A percentile compares a stretch with the other conserved stretches of the same genome.
Evolutionary conservation across 2,329 filamentous ascomycete species (phyloP).

Genomic region (Phyllosticta capitalensis): DNA sequence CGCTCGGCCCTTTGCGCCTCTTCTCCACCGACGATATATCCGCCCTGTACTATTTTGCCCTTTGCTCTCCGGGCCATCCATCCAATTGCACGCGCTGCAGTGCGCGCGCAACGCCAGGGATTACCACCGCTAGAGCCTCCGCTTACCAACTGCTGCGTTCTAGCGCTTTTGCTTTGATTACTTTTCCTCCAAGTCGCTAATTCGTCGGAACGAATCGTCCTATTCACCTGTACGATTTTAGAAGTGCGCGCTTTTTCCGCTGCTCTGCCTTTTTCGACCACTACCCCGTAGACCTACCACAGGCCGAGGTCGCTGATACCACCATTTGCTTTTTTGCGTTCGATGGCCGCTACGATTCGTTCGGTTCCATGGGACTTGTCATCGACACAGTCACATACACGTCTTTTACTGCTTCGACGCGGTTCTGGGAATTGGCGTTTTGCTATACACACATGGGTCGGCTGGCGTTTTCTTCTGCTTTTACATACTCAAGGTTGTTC

Average conservation of each 20-base stretch:
- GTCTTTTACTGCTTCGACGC: constrained; percentile 1
- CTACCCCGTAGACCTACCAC: constrained; percentile 3
- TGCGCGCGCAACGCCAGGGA: neutral
- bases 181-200: neutral
- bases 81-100: neutral
- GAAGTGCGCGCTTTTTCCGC: neutral
- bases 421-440: neutral
- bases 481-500: constrained; percentile 1
- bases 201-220: too few species aligned
- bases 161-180: constrained; percentile 5
- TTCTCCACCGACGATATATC: neutral
- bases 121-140: constrained; percentile 2
- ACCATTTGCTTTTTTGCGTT: neutral
- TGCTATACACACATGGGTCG: neutral
- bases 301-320: constrained; percentile 8
- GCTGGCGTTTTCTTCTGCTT: too few species aligned
- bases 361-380: constrained; percentile 1
- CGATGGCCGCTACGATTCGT: constrained; percentile 1
- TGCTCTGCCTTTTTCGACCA: neutral
- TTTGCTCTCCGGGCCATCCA: neutral
- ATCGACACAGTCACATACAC: neutral
- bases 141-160: constrained; percentile 8
- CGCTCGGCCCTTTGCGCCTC: neutral
- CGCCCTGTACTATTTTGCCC: neutral
- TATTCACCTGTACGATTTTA: too few species aligned